Percentiles rank a stretch among this genome's conserved stretches.
Conservation (phyloP, 768 basidiomycete genomes). For the Daedalea quercina region DNA sequence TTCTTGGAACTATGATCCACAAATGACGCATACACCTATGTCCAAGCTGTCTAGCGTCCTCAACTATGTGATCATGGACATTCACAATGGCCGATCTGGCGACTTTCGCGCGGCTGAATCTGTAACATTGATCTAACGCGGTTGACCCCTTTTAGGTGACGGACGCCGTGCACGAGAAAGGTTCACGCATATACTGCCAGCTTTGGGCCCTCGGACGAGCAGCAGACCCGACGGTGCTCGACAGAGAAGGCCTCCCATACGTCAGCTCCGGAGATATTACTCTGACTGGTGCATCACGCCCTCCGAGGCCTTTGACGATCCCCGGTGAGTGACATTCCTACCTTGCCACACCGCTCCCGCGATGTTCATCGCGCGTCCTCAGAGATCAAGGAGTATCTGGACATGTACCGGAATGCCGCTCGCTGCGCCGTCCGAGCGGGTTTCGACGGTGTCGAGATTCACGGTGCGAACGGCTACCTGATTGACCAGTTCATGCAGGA, state of each 20-base stretch:
- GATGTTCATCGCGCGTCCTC: not conserved
- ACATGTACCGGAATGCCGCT: conserved; percentile 19
- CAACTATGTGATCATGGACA: no score
- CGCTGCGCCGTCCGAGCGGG: conserved; percentile 22
- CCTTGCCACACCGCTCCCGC: not conserved
- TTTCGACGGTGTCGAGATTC: conserved; percentile 20
- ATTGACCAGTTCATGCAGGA: conserved; percentile 35
- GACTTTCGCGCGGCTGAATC: no score
- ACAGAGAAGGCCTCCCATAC: conserved; percentile 22
- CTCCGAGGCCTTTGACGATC: conserved; percentile 20
- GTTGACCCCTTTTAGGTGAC: conserved; percentile 32
- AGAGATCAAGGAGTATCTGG: conserved; percentile 33
- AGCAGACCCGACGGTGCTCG: conserved; percentile 26
- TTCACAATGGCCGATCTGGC: no score
- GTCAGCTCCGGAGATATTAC: conserved; percentile 19
- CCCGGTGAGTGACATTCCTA: conserved; percentile 7
- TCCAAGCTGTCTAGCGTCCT: no score
- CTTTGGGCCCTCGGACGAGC: conserved; percentile 49
- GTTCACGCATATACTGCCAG: conserved; percentile 44
- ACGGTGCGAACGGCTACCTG: conserved; percentile 22
- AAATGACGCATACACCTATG: no score
- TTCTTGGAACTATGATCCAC: no score
- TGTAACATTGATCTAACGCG: not conserved
- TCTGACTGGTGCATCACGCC: conserved; percentile 4
- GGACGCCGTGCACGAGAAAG: conserved; percentile 46